Evolutionary conservation across 2,329 filamentous ascomycete species (phyloP).

Genomic region (Fusarium sarcochroum): DNA sequence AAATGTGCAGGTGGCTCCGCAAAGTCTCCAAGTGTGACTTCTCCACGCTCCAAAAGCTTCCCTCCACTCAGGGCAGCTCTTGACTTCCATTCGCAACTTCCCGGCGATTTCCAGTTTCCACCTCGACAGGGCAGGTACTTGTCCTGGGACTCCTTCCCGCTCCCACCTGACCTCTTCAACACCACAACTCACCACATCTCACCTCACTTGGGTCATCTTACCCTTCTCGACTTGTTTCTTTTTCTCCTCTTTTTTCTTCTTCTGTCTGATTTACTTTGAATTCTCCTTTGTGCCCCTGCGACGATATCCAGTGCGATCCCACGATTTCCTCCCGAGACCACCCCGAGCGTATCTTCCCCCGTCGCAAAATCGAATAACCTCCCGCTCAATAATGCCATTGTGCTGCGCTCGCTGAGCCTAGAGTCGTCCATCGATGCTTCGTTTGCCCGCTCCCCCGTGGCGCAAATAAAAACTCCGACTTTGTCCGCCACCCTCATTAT

Average conservation of each 20-base stretch:
- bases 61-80: conserved; percentile 32
- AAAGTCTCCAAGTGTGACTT: conserved; percentile 33
- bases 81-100: conserved; percentile 34
- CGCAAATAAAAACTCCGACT: conserved; percentile 43
- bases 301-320: conserved; percentile 20
- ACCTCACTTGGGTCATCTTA: conserved; percentile 13
- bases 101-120: conserved; percentile 37
- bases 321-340: conserved; percentile 32
- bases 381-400: conserved; percentile 40
- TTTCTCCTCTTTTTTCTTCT: conserved; percentile 1
- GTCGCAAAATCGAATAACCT: conserved; percentile 24
- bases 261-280: not conserved
- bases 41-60: conserved; percentile 39
- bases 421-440: conserved; percentile 43
- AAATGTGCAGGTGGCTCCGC: conserved; percentile 30
- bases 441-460: conserved; percentile 37
- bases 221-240: conserved; percentile 2
- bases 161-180: conserved; percentile 40
- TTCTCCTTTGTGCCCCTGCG: conserved; percentile 13
- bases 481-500: conserved; percentile 26
- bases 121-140: conserved; percentile 38
- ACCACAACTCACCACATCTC: conserved; percentile 35
- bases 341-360: conserved; percentile 17
- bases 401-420: conserved; percentile 38
- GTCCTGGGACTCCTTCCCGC: conserved; percentile 37